Base-by-base conservation (phyloP, 2,329 filamentous ascomycete species). In the Fusarium poae region DNA sequence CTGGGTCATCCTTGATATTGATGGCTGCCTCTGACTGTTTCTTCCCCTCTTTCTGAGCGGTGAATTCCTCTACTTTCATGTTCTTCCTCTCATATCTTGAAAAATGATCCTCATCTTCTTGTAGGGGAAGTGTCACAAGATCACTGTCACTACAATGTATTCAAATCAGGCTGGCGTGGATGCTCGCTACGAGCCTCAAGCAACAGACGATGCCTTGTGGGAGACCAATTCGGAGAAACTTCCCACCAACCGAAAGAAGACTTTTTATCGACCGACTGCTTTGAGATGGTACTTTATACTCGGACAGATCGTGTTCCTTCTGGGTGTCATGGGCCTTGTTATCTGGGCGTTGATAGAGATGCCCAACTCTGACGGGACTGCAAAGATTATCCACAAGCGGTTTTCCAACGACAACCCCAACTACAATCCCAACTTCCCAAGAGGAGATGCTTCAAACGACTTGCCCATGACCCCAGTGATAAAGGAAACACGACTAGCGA, bases 271-370 rank as follows among this genome's bases (percentile, higher is more conserved):
- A 15, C 73, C 73, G 6, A 75, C 73, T 27, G 70, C 73, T 21
- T 44, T 75, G 27, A 54, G 72, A 59, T 75, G 73, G 73, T 72
- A 74, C 52, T 75, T 70, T 25, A 59, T 75, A 9, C 29, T 67
- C 3, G 51, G 49, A 0, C 57, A 72, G 21, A 64, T 75, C 21
- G 13, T 55, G 11, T 62, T 68, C 42, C 57, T 75, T 34, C 35
- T 72, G 43, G 62, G 35, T 3, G 55, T 62, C 4, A 71, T 73
- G 70, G 73, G 70, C 9, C 56, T 75, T 6, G 65, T 73, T 11
- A 32, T 74, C 13, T 75, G 70, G 67, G 73, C 72, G 8, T 62
- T 65, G 42, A 45, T 67, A 25, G 49, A 59, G 23, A 75, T 75
- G 72, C 72, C 71, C 11, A 39, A 73, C 39, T 75, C 73, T 5